Base-by-base conservation (phyloP, 495 filamentous ascomycete genomes). In the Hypoxylon subgilvum region DNA sequence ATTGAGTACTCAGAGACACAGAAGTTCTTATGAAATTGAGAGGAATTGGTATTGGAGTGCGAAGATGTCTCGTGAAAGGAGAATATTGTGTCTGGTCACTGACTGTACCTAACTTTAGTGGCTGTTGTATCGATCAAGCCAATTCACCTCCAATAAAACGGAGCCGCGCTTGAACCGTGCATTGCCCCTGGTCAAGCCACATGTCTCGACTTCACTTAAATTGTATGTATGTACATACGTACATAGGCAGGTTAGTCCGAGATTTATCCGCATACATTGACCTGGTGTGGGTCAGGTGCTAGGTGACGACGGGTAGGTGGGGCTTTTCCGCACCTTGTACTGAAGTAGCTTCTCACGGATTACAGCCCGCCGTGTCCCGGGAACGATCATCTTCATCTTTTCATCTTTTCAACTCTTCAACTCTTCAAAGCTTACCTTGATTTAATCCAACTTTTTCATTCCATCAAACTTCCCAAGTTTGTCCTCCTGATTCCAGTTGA, bases 141-240 rank as follows among this genome's bases (percentile, higher is more conserved):
- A 64, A 64, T 64, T 64, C 61, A 55, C 42, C 53, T 34, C 40
- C 5, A 31, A 59, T 54, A 59, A 63, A 56, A 54, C 60, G 17
- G 59, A 52, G 45, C 30, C 43, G 10, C 44, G 44, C 4, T 16
- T 38, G 3, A 1, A n/a, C n/a, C n/a, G n/a, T n/a, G n/a, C n/a
- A n/a, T n/a, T n/a, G n/a, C 72, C 70, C 72, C 68, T 61, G 34
- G 53, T 66, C 35, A 45, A 56, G 39, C 41, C 42, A 63, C 50
- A 57, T 43, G 50, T 56, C 40, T 55, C 16, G 52, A 45, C 8
- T 38, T 32, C 30, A 17, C 9, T 6, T 12, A 35, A 32, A 38
- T 17, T 38, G 9, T 17, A n/a, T n/a, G n/a, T n/a, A n/a, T n/a
- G 4, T 4, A 30, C 27, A 30, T 30, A 30, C 10, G 27, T 30